Percentiles rank a stretch among this genome's conserved stretches.
Conservation (phyloP, 1,139 yeast genomes). For the Blastobotrys capitulatus region DNA sequence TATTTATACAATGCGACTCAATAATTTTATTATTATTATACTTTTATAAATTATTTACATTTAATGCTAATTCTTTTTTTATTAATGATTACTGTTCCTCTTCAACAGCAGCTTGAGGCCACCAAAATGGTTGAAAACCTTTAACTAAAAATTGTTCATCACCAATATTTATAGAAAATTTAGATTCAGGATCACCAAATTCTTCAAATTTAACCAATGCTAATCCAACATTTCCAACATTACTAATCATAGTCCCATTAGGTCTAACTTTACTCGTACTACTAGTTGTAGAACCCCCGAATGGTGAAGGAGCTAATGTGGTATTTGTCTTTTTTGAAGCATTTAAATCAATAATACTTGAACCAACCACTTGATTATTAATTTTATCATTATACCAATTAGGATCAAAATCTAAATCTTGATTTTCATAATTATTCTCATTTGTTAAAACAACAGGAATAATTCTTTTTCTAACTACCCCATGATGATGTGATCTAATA, state of each 20-base stretch:
- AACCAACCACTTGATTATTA: conserved; percentile 4
- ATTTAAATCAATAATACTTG: conserved; percentile 8
- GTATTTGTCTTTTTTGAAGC: background rate
- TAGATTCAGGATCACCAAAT: conserved; percentile 34
- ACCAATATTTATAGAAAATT: conserved; percentile 31
- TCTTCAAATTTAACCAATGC: conserved; percentile 51
- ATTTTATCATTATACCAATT: background rate
- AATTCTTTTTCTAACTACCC: conserved; percentile 73
- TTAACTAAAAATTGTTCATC: conserved; percentile 37
- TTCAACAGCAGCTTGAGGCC: conserved; percentile 52
- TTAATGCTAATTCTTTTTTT: no score
- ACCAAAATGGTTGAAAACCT: conserved; percentile 58
- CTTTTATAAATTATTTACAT: no score
- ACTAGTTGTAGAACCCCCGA: conserved; percentile 24
- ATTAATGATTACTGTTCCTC: no score
- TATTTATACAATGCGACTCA: no score
- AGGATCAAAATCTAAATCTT: conserved; percentile 12
- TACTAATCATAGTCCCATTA: conserved; percentile 54
- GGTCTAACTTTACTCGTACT: conserved; percentile 11
- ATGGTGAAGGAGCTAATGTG: conserved; percentile 14
- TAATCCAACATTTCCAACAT: conserved; percentile 59
- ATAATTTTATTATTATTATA: no score
- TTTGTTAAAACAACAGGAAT: conserved; percentile 59
- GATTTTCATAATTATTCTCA: conserved; percentile 4
- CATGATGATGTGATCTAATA: conserved; percentile 78